Base-by-base conservation (phyloP, 768 basidiomycete species). In the Kwoniella shandongensis region DNA sequence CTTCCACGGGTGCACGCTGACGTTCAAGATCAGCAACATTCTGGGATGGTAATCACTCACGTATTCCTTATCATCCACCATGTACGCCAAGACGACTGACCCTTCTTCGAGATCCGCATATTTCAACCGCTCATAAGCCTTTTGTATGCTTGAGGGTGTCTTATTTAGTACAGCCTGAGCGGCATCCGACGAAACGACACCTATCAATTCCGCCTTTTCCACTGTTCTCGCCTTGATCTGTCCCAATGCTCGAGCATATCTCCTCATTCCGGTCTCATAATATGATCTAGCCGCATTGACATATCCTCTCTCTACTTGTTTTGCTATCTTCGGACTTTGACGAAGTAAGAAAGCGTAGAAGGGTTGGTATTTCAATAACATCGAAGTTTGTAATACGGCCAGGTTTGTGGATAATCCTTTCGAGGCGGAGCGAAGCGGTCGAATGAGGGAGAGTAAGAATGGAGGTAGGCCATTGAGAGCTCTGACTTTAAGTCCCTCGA, bases 221-320 rank as follows among this genome's bases (percentile, higher is more conserved):
- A 78, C 67, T 25, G 83, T 81, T 36, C 69, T 59, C 18, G 61
- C 53, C 81, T 88, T 89, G 49, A 98, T 81, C 77, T 81, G 84
- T 32, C 85, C 83, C 44, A 99, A 79, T 70, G 86, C 87, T 42
- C 96, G 81, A 22, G 86, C 82, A 74, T 98, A 99, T 40, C 96
- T 80, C 60, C 96, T 80, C 74, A 97, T 93, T 0, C 88, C 90
- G 20, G 96, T 98, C 78, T 99, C 96, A 58, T 91, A 97, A 74
- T 96, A 99, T 20, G 89, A 83, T 38, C 92, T 85, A 13, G 89
- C 87, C 25, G 88, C 84, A 30, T 83, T 83, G 26, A 88, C 79
- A 74, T 99, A 99, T 2, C 89, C 86, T 49, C 90, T 81, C 73
- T 91, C 91, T 22, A 99, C 79, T 75, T 98, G 93, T 44, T 82